Evolutionary conservation across 805 yeast genomes (phyloP), one percentile per base, ranked within the genome.

Genomic region (Myxozyma monticola): DNA sequence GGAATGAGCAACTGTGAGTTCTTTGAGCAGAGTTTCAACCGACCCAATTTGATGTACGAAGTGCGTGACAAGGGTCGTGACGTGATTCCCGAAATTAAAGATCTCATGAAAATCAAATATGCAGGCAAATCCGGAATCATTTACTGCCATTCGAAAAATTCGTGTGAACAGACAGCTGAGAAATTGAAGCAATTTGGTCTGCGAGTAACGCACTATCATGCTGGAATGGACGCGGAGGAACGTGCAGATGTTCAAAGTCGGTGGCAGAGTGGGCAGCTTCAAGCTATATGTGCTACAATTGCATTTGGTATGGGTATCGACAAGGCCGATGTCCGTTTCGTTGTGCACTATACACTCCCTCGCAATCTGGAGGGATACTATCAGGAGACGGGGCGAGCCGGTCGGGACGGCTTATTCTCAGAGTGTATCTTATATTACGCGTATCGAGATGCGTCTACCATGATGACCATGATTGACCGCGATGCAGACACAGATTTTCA

Each of bases 251-350:
- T 88, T n/a, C 99, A 93, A 67, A 71, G 71, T 20, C 72, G 70
- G 28, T 93, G 99, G 99, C 99, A 93, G 66, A 64, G 70, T 1
- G 84, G 85, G 48, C 65, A 68, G 18, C 70, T 84, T 20, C 84
- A 83, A 63, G 84, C 90, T 0, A 89, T 93, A 12, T 91, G 97
- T 71, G 99, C 99, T 0, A 93, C 99, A 0, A 85, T 93, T 62
- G 99, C 99, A 0, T 93, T 93, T 75, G 99, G 99, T 24, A 93
- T 93, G 99, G 99, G 99, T 41, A 91, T 93, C 49, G 99, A 93
- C 69, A 93, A 93, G 66, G 86, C 96, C 0, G 95, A 93, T 68
- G 99, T 93, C 10, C 73, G 99, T 40, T 90, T 77, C 71, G 98
- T 93, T 2, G 81, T 88, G 36, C 99, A 93, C 69, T 75, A 84